These are phyloP conservation scores for Pseudocohnilembus persalinus DNA, from an alignment of 169 alveolate genomes.

Conservation along the genomic window DNA sequence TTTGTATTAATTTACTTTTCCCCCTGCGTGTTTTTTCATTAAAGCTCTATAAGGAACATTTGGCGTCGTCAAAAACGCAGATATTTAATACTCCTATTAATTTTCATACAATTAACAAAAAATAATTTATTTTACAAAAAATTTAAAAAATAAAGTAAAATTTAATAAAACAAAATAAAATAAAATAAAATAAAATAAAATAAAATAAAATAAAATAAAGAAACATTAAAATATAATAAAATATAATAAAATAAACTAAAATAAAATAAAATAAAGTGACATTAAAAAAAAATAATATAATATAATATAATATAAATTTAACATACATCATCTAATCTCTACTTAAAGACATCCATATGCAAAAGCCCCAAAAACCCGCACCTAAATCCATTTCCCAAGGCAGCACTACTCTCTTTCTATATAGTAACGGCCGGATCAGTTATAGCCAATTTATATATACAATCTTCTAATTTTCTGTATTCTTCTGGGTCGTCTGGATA, in stretches of 20 bases:
- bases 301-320: too few relatives aligned
- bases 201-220: too few relatives aligned
- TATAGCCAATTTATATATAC: conserved; percentile 85
- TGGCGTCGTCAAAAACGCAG: conserved; percentile 90
- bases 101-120: too few relatives aligned
- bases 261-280: too few relatives aligned
- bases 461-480: conserved; percentile 69
- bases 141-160: too few relatives aligned
- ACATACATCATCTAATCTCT: conserved; percentile 90
- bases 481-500: conserved; percentile 85
- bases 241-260: too few relatives aligned
- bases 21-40: conserved; percentile 46
- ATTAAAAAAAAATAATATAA: too few relatives aligned
- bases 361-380: conserved; percentile 95
- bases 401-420: conserved; percentile 83
- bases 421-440: conserved; percentile 90
- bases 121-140: too few relatives aligned
- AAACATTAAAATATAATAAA: too few relatives aligned
- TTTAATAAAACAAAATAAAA: too few relatives aligned
- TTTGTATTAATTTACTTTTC: neutral
- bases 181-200: too few relatives aligned
- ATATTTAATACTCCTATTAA: conserved; percentile 14
- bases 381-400: conserved; percentile 93
- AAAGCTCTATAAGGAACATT: conserved; percentile 75
- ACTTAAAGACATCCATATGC: conserved; percentile 93